Evolutionary conservation across 2,329 filamentous ascomycete genomes (phyloP), one percentile per base, ranked within the genome.

Genomic region (Calonectria pteridis): DNA sequence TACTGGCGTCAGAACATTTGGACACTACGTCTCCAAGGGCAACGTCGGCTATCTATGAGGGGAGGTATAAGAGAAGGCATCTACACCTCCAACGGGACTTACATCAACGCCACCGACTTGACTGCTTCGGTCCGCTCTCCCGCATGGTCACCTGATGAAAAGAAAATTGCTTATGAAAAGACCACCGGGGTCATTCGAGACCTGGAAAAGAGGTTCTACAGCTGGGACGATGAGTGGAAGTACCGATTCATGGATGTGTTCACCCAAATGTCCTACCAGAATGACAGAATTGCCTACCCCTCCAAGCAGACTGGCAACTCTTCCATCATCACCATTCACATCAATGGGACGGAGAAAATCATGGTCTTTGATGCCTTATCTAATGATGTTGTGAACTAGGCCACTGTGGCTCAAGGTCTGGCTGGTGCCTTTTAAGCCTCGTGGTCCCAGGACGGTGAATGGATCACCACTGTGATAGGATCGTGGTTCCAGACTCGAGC

Each of bases 251-350:
- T 59, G 55, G 55, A 59, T 23, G 33, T 59, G 33, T 59, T 40
- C 33, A 33, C 55, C n/a, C 55, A 59, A 59, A 59, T 59, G 33
- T 59, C 55, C 33, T 59, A 59, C 55, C 55, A 59, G 33, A 59
- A 59, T 40, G 33, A 59, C 14, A 33, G 13, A 18, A 62, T 62
- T 18, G 55, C 35, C 7, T 62, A 40, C 35, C 28, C 55, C 23
- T 62, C 35, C 35, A 62, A 62, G 23, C 55, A 62, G 35, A 26
- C 35, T 9, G 14, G 55, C 16, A 62, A 62, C 14, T 62, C 55
- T 62, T 62, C 35, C 55, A 40, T 40, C 3, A 40, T 62, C 14
- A 40, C 55, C 3, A 62, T 62, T 29, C 55, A 33, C 13, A 40
- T 62, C 14, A 40, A 62, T 13, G 55, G 33, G 40, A 62, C 33